Base-by-base conservation (phyloP, 2,329 filamentous ascomycete species). In the Fonsecaea pedrosoi region DNA sequence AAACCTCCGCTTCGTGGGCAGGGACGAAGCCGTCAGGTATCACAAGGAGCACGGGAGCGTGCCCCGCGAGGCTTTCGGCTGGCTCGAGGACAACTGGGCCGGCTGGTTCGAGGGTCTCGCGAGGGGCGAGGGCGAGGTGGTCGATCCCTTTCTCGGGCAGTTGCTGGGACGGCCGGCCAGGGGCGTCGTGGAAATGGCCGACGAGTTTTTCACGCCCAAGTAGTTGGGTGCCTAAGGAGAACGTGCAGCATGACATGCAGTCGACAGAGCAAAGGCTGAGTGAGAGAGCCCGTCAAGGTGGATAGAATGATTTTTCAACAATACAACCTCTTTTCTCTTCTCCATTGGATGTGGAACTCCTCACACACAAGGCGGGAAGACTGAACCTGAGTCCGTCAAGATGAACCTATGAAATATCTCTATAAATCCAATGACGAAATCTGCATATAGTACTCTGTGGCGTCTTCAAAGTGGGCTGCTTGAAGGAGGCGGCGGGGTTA, bases 21-120 rank as follows among this genome's bases (percentile, higher is more conserved):
- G 30, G 18, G 40, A 53, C 2, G 42, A 37, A n/a, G 57, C 57
- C 42, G 57, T 60, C 13, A 25, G 12, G 21, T 60, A 45, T 21
- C 57, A 60, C 42, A 60, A 60, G 42, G 40, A 60, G 3, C 57
- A 60, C 13, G 8, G 2, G n/a, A 35, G 15, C 57, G 57, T 60
- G 21, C 57, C 57, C 3, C 40, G 15, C 2, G 40, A 60, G 57
- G 32, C 40, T 3, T 25, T 50, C 18, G 57, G 34, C 57, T 60
- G 57, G 57, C 57, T 60, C 13, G 57, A 60, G 40, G 34, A 50
- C 57, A 60, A 60, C 8, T 60, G 57, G 57, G 57, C 37, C 12
- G 57, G 57, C 15, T 60, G 40, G 57, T 60, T 40, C 37, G 57
- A 7, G 32, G 57, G 57, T 4, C 42, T 60, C 15, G 57, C 57